Conservation (phyloP, 805 yeast genomes). For the Schizosaccharomyces octosporus region DNA sequence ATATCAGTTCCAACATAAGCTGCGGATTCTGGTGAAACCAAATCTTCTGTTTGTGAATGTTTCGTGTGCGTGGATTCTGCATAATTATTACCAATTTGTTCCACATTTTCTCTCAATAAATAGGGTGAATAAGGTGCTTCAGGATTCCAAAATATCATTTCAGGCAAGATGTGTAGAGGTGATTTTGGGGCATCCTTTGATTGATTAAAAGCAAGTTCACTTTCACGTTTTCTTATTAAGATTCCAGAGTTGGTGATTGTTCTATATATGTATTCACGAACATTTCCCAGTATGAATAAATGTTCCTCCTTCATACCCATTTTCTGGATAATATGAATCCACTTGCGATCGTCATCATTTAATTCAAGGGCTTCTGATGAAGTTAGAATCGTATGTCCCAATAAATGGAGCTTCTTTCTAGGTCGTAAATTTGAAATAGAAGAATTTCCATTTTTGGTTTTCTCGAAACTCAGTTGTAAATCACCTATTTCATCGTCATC, state of each 20-base stretch:
- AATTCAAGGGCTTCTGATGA: background rate
- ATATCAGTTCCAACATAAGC: background rate
- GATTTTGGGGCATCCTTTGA: background rate
- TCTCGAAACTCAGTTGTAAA: no score
- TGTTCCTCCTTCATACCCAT: slow-evolving; percentile 55
- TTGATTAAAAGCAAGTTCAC: background rate
- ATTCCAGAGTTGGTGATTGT: no score
- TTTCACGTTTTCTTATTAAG: background rate
- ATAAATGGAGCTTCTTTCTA: background rate
- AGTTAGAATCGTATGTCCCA: background rate
- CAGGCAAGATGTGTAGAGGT: background rate
- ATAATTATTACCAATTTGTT: background rate
- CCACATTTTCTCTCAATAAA: background rate
- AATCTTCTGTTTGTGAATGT: background rate
- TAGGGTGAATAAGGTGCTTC: background rate
- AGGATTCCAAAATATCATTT: background rate
- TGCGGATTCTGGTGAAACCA: background rate
- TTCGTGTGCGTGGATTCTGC: background rate
- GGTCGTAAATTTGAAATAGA: background rate
- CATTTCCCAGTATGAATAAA: slow-evolving; percentile 48
- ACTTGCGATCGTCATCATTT: slow-evolving; percentile 9
- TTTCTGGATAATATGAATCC: slow-evolving; percentile 47
- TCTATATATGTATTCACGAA: background rate
- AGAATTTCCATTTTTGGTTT: no score
- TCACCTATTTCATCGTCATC: no score